These are phyloP conservation scores for Friedmanniomyces endolithicus DNA, from an alignment of 495 filamentous ascomycete genomes.

Conservation along the genomic window DNA sequence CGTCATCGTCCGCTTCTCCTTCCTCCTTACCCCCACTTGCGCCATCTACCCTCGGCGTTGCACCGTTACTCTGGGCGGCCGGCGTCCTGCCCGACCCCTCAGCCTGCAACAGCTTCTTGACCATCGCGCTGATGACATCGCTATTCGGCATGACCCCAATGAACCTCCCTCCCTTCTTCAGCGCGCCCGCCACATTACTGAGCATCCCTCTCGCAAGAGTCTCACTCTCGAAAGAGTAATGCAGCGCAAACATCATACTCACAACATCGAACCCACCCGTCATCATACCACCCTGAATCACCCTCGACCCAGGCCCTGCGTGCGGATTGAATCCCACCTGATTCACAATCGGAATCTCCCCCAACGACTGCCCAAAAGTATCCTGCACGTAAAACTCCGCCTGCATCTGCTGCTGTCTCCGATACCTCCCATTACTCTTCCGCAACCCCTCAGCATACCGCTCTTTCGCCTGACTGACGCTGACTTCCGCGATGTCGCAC, in stretches of 20 bases:
- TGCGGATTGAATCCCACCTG: slow-evolving; percentile 72
- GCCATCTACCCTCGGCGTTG: slow-evolving; percentile 21
- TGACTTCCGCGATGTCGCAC: slow-evolving; percentile 81
- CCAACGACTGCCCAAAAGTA: slow-evolving; percentile 72
- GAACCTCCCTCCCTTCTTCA: slow-evolving; percentile 90
- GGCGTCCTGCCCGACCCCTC: slow-evolving; percentile 21
- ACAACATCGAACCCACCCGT: slow-evolving; percentile 76
- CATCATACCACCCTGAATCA: slow-evolving; percentile 42
- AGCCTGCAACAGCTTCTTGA: slow-evolving; percentile 31
- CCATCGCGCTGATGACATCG: slow-evolving; percentile 62
- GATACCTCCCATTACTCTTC: slow-evolving; percentile 25
- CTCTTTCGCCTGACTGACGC: slow-evolving; percentile 76
- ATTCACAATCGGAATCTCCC: slow-evolving; percentile 60
- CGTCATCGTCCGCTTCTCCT: slow-evolving; percentile 9
- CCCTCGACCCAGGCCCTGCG: slow-evolving; percentile 45
- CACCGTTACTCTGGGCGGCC: slow-evolving; percentile 24
- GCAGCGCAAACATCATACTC: slow-evolving; percentile 98
- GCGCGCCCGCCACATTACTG: slow-evolving; percentile 71
- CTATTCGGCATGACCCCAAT: slow-evolving; percentile 89
- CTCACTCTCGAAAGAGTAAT: slow-evolving; percentile 91
- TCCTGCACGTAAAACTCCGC: slow-evolving; percentile 79
- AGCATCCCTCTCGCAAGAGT: slow-evolving; percentile 83
- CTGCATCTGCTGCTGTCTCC: slow-evolving; percentile 52
- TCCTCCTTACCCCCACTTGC: not conserved
- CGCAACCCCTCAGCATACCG: slow-evolving; percentile 58